Conservation (phyloP, 225 moss, liverwort and hornwort genomes). For the Asterella californica region DNA sequence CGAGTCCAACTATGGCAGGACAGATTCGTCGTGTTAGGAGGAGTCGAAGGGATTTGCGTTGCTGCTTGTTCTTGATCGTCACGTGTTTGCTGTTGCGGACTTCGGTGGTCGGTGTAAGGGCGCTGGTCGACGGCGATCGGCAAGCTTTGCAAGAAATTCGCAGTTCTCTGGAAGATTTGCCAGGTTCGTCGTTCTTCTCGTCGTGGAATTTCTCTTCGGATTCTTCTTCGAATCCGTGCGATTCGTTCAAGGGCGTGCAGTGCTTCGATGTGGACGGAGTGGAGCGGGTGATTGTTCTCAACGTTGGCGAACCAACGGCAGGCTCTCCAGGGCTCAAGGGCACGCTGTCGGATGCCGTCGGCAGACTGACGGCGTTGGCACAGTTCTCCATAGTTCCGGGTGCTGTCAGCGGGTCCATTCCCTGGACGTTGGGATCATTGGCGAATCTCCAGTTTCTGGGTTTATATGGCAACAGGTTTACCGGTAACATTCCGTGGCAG, state of each 20-base stretch:
- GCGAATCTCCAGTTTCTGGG: constrained; percentile 41
- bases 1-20: constrained; percentile 3
- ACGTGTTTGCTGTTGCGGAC: constrained; percentile 1
- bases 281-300: constrained; percentile 29
- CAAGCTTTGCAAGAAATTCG: constrained; percentile 37
- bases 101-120: neutral
- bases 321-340: constrained; percentile 32
- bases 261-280: constrained; percentile 28
- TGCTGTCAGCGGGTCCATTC: constrained; percentile 35
- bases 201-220: constrained; percentile 37
- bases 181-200: constrained; percentile 40
- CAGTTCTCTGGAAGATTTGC: constrained; percentile 33
- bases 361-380: constrained; percentile 35
- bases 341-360: constrained; percentile 33
- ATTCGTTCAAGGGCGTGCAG: constrained; percentile 38
- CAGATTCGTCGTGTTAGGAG: neutral
- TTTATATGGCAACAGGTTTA: constrained; percentile 32
- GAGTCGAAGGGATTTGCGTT: neutral
- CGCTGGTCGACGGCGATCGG: constrained; percentile 29
- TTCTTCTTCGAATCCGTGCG: constrained; percentile 32
- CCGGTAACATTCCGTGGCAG: constrained; percentile 32
- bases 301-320: constrained; percentile 34
- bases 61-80: neutral
- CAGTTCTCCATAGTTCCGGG: constrained; percentile 44
- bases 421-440: constrained; percentile 30